phyloP scores from a whole-genome alignment of 805 yeast species.

The Nakazawaea pomicola region DNA sequence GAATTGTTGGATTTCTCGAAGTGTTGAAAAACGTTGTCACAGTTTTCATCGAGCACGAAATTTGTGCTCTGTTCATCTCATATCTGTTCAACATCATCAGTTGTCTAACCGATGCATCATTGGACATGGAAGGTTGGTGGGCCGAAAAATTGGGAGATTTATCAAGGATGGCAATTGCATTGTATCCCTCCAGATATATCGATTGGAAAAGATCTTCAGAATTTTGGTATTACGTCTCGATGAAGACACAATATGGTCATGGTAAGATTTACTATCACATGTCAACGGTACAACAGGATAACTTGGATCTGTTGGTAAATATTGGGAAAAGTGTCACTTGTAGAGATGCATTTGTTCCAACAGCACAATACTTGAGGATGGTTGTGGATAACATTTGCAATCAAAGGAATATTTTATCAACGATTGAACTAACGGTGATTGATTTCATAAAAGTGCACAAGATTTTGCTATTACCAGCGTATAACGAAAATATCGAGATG shows the following conservation, averaged over 20 bases:
- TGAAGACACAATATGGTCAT: constrained; percentile 72
- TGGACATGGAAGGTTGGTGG: constrained; percentile 72
- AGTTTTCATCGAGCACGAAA: constrained; percentile 71
- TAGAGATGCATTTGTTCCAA: constrained; percentile 80
- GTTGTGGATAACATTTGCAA: constrained; percentile 75
- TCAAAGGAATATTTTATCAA: constrained; percentile 54
- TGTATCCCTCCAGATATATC: constrained; percentile 71
- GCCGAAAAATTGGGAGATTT: constrained; percentile 81
- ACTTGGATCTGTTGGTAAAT: constrained; percentile 71
- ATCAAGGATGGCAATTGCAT: constrained; percentile 82
- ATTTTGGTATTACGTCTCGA: constrained; percentile 74
- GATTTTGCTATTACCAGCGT: constrained; percentile 58
- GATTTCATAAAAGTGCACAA: constrained; percentile 65
- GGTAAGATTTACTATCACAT: constrained; percentile 85
- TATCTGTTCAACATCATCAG: constrained; percentile 62
- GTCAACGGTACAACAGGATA: constrained; percentile 79
- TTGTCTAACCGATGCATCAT: constrained; percentile 46
- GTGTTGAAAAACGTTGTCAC: constrained; percentile 71
- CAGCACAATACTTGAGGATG: constrained; percentile 69
- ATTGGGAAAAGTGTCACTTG: constrained; percentile 76
- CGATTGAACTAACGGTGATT: constrained; percentile 54
- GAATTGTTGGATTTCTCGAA: constrained; percentile 75
- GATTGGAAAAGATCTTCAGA: constrained; percentile 86
- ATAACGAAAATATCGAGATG: constrained; percentile 47
- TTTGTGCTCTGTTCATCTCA: constrained; percentile 68